These are phyloP conservation scores for Coemansia aciculifera DNA, from an alignment of 192 early-diverging fungal genomes.

Conservation along the genomic window DNA sequence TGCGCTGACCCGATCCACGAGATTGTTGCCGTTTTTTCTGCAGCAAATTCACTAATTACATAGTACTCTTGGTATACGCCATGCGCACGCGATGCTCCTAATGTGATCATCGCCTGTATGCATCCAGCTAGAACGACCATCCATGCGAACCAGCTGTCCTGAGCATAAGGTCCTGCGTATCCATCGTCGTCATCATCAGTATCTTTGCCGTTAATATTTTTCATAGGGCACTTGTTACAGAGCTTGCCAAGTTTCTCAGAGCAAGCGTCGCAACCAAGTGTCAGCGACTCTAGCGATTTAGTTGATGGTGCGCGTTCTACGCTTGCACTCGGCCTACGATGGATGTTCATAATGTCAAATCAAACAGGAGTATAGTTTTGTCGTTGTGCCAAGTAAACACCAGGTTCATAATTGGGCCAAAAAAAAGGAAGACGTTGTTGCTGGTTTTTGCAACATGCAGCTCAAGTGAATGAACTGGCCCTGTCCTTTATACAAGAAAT, in stretches of 20 bases:
- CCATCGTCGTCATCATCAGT: not conserved
- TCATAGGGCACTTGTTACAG: not conserved
- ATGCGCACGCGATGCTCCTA: constrained; percentile 45
- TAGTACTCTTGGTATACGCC: constrained; percentile 55
- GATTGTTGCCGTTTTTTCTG: constrained; percentile 21
- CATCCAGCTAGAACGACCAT: constrained; percentile 40
- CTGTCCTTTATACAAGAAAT: not conserved
- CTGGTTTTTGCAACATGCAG: not conserved
- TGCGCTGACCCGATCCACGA: constrained; percentile 55
- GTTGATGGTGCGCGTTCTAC: constrained; percentile 2
- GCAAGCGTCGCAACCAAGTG: not conserved
- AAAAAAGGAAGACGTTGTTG: not conserved
- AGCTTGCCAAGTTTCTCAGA: not conserved
- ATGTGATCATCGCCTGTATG: constrained; percentile 43
- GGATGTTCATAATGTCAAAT: not conserved
- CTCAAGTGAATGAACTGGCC: not conserved
- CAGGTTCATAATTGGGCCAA: not conserved
- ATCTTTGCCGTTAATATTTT: not conserved
- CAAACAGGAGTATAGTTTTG: not conserved
- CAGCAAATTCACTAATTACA: constrained; percentile 30
- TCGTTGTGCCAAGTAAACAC: not conserved
- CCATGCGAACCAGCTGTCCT: constrained; percentile 47
- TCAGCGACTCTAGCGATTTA: not conserved
- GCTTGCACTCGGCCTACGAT: not conserved
- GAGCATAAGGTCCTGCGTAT: not conserved